Percentiles rank a stretch among this genome's conserved stretches.
Conservation (phyloP, 2,329 filamentous ascomycete species). For the Chaetomium olivaceum region DNA sequence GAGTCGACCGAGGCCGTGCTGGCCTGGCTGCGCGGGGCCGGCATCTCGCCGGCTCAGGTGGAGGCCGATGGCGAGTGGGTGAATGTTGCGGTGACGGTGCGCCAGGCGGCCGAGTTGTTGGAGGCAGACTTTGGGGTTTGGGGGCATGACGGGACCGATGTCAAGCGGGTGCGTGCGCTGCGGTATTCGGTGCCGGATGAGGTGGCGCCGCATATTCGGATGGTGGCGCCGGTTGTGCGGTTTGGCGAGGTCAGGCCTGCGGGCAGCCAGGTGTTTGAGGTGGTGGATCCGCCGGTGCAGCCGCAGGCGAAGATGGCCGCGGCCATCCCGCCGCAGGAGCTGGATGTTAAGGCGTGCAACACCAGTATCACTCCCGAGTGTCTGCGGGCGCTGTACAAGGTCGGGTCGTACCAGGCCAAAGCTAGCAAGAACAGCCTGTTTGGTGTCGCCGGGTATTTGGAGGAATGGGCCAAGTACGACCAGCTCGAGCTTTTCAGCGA, state of each 20-base stretch:
- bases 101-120: slow-evolving; percentile 56
- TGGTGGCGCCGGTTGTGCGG: slow-evolving; percentile 65
- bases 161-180: slow-evolving; percentile 46
- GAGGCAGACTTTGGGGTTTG: slow-evolving; percentile 55
- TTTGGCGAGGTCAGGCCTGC: slow-evolving; percentile 52
- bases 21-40: slow-evolving; percentile 55
- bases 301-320: slow-evolving; percentile 25
- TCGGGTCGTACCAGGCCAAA: slow-evolving; percentile 50
- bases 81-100: slow-evolving; percentile 53
- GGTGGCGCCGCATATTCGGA: slow-evolving; percentile 55
- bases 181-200: slow-evolving; percentile 62
- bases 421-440: slow-evolving; percentile 61
- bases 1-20: slow-evolving; percentile 52
- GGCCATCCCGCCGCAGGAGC: slow-evolving; percentile 26
- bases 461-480: slow-evolving; percentile 48
- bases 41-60: slow-evolving; percentile 42
- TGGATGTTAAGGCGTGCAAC: slow-evolving; percentile 39
- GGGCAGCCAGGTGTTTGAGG: slow-evolving; percentile 35
- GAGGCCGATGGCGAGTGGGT: slow-evolving; percentile 60
- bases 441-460: slow-evolving; percentile 56
- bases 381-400: slow-evolving; percentile 47
- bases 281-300: slow-evolving; percentile 21
- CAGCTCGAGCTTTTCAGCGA: slow-evolving; percentile 60
- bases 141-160: slow-evolving; percentile 49
- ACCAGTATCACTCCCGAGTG: slow-evolving; percentile 46